Evolutionary conservation across 192 early-diverging fungal genomes (phyloP).

Genomic region (Allomyces arbusculus): DNA sequence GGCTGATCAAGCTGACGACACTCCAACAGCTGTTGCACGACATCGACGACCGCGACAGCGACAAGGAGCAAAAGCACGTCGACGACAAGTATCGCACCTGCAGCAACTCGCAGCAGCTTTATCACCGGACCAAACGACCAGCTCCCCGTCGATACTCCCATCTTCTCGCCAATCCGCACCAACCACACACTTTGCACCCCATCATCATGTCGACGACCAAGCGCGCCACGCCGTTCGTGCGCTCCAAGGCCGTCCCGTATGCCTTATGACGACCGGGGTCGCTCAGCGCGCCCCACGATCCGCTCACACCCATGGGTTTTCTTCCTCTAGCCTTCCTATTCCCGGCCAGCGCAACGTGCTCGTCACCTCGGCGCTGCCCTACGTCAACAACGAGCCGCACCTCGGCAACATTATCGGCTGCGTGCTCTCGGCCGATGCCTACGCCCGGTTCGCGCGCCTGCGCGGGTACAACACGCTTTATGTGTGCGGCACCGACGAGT

Average conservation of each 20-base stretch:
- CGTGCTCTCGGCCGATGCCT: slow-evolving; percentile 90
- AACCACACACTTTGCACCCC: no score
- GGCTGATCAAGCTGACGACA: no score
- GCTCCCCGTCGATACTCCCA: no score
- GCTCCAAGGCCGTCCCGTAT: not conserved
- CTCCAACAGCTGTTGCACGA: no score
- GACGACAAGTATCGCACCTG: no score
- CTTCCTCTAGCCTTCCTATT: slow-evolving; percentile 24
- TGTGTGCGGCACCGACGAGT: slow-evolving; percentile 96
- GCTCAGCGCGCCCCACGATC: not conserved
- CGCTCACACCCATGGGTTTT: not conserved
- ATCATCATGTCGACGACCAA: no score
- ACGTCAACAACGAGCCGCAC: slow-evolving; percentile 98
- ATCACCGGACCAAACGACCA: no score
- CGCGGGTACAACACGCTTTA: slow-evolving; percentile 79
- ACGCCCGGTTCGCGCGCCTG: slow-evolving; percentile 75
- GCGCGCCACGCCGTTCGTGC: not conserved
- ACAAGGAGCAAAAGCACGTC: no score
- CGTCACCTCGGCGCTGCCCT: slow-evolving; percentile 90
- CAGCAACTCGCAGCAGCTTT: no score
- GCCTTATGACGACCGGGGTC: not conserved
- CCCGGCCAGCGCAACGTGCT: slow-evolving; percentile 65
- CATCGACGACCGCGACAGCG: no score
- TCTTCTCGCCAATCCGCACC: no score
- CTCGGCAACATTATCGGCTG: slow-evolving; percentile 99